Evolutionary conservation across 495 filamentous ascomycete species (phyloP), one percentile per base, ranked within the genome.

Genomic region (Wilcoxina mikolae): DNA sequence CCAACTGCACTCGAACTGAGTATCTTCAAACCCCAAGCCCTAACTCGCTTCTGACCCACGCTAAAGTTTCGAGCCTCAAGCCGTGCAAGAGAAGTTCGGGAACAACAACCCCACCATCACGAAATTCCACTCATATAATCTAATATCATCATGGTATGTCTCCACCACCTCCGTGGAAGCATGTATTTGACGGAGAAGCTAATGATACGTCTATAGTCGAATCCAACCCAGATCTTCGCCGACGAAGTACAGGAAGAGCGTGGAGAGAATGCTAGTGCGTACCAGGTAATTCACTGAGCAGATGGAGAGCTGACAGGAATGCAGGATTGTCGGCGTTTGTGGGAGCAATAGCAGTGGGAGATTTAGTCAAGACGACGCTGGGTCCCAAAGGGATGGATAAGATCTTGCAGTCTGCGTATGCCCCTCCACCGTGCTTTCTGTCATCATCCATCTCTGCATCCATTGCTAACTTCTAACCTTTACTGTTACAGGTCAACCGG

Each of bases 321-420:
- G 42, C 44, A 66, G 64, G 64, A 44, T 80, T 98, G 56, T 86
- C 86, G 1, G 88, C 88, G 50, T 98, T 95, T 60, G 90, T 96
- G 44, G 90, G 90, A 66, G 91, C 93, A 62, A 96, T 98, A 65
- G 91, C 91, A 26, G 90, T 98, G 35, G 91, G 91, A 42, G 93
- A 96, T 67, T 68, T 94, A 61, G 91, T 98, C 23, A 98, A 98
- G 78, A 91, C 84, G 67, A 98, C 91, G 7, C 74, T 98, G 12
- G 91, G 91, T 11, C 93, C 91, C 1, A 95, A 96, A 74, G 91
- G 91, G 62, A 96, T 96, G 93, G 93, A 98, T 73, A 96, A 98
- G 75, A 98, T 98, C 69, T 72, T 96, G 68, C 91, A 96, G 68
- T 95, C 89, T 71, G 93, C 88, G 84, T 94, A 78, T 57, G 44